phyloP scores from a whole-genome alignment of 2,329 filamentous ascomycete species.

The Diplocarpon mali region DNA sequence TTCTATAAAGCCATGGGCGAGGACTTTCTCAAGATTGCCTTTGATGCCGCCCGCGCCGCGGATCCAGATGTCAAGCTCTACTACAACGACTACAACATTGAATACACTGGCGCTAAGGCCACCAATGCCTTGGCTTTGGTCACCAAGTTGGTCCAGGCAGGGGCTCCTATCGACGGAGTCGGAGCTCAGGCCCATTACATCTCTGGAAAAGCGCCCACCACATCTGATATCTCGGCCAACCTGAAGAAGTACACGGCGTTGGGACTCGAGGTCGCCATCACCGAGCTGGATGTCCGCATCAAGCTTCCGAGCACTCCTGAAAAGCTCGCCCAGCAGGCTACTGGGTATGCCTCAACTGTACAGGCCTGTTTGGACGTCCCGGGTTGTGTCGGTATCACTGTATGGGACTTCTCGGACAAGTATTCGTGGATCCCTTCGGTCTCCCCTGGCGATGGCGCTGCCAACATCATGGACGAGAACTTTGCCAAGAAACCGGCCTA shows the following conservation, averaged over 20 bases:
- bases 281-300: conserved; percentile 50
- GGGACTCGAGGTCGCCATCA: conserved; percentile 47
- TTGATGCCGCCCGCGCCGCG: conserved; percentile 19
- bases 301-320: conserved; percentile 33
- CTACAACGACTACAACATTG: conserved; percentile 52
- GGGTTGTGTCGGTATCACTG: conserved; percentile 23
- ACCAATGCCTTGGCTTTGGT: conserved; percentile 34
- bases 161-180: conserved; percentile 49
- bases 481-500: conserved; percentile 35
- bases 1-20: conserved; percentile 16
- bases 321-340: conserved; percentile 35
- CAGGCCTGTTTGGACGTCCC: conserved; percentile 16
- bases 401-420: conserved; percentile 25
- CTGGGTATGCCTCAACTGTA: conserved; percentile 33
- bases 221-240: conserved; percentile 33
- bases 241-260: conserved; percentile 41
- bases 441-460: conserved; percentile 32
- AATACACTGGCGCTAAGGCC: conserved; percentile 39
- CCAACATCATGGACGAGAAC: conserved; percentile 33
- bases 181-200: conserved; percentile 53
- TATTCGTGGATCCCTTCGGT: conserved; percentile 33
- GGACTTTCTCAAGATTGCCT: conserved; percentile 32
- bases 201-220: conserved; percentile 39
- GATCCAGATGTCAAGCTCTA: conserved; percentile 24
- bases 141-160: conserved; percentile 34